phyloP scores from a whole-genome alignment of 2,329 filamentous ascomycete genomes.

The Aspergillus calidoustus region DNA sequence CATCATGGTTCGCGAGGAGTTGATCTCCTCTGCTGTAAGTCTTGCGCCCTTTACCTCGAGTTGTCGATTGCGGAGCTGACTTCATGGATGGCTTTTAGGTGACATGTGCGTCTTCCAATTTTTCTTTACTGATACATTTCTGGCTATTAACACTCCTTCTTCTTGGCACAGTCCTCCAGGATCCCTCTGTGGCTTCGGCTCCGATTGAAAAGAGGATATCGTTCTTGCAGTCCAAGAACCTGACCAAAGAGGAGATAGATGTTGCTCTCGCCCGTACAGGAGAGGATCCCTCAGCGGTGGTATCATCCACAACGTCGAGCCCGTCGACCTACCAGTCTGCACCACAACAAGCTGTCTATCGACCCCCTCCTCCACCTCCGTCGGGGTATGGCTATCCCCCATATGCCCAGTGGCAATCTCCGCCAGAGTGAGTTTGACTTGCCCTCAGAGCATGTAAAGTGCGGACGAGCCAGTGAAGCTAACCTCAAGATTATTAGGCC shows the following conservation, averaged over 20 bases:
- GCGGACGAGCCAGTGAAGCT: neutral
- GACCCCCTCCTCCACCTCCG: conserved; percentile 46
- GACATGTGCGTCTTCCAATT: conserved; percentile 51
- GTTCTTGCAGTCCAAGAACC: conserved; percentile 94
- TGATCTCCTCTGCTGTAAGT: conserved; percentile 79
- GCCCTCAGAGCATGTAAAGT: neutral
- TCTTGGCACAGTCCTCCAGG: conserved; percentile 74
- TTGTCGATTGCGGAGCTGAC: conserved; percentile 34
- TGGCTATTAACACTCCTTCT: conserved; percentile 22
- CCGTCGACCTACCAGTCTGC: conserved; percentile 54
- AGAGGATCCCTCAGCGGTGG: conserved; percentile 58
- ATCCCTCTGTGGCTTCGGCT: conserved; percentile 86
- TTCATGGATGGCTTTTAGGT: conserved; percentile 42
- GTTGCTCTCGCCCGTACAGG: conserved; percentile 77
- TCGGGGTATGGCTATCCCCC: conserved; percentile 56
- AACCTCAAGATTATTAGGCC: conserved; percentile 41
- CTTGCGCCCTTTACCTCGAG: conserved; percentile 4
- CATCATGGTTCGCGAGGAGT: conserved; percentile 92
- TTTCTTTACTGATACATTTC: conserved; percentile 5
- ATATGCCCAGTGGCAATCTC: conserved; percentile 59
- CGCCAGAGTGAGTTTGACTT: conserved; percentile 54
- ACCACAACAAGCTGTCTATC: conserved; percentile 45
- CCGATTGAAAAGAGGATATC: conserved; percentile 91
- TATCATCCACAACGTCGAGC: conserved; percentile 52
- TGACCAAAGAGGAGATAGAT: conserved; percentile 95